Percentiles rank a stretch among this genome's conserved stretches.
These are phyloP conservation scores for Parietichytrium sp. DNA, from an alignment of 108 stramenopile species.

Conservation along the genomic window DNA sequence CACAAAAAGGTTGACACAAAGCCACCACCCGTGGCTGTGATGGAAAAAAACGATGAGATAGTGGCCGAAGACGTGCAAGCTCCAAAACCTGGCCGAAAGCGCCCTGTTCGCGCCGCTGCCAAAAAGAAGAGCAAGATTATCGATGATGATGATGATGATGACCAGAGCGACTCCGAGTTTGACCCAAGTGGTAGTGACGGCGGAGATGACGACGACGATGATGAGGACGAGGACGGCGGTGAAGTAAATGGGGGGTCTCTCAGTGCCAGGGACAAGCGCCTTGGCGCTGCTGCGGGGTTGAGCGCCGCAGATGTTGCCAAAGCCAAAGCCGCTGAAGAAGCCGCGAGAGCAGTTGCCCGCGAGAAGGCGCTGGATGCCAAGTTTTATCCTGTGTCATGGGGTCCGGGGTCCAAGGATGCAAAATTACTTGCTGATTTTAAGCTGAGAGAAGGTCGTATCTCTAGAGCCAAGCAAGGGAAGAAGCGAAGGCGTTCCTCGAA, in stretches of 20 bases:
- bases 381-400: neutral
- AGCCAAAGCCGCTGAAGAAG: too few species aligned
- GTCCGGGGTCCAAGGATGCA: neutral
- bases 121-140: neutral
- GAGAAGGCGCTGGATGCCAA: neutral
- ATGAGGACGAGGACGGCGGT: neutral
- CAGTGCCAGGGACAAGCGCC: too few species aligned
- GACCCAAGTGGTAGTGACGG: conserved; percentile 31
- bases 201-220: neutral
- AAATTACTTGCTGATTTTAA: neutral
- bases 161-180: neutral
- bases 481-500: neutral
- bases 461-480: neutral
- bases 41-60: too few species aligned
- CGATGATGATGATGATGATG: neutral
- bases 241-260: neutral
- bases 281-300: too few species aligned
- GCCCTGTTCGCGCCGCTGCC: neutral
- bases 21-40: too few species aligned
- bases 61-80: too few species aligned
- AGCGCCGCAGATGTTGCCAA: too few species aligned
- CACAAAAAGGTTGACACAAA: too few species aligned
- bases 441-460: too few species aligned
- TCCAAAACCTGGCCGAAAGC: too few species aligned
- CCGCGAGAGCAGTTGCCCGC: neutral